Evolutionary conservation across 2,329 filamentous ascomycete genomes (phyloP), one percentile per base, ranked within the genome.

Genomic region (Colletotrichum euphorbiae): DNA sequence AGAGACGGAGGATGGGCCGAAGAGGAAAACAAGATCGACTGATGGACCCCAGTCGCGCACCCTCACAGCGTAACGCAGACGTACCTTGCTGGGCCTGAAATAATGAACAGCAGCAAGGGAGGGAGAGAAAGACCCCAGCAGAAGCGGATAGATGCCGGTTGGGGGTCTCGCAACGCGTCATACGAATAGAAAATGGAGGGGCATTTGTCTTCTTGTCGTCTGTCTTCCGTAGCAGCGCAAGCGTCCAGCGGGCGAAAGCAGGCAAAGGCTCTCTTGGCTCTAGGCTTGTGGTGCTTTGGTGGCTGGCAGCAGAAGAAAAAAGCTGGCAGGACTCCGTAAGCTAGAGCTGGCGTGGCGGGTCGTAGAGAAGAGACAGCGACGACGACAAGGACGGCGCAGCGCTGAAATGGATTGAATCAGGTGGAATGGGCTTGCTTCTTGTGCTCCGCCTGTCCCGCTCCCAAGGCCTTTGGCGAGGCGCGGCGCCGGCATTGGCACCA

Each of bases 361-460:
- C 7, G 28, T 13, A 17, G 46, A 28, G 15, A 43, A 15, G 24
- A 58, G 42, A 33, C 55, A 38, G n/a, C 31, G 15, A 28, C 11
- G 55, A 46, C 21, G 40, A 24, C 52, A 15, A 28, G 5, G 55
- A 46, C 40, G 55, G 17, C 13, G 36, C 28, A 19, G 43, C 48
- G 48, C 48, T 24, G 36, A 58, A 58, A 15, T 55, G 38, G 46
- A 40, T 36, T 31, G 36, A 65, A 68, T 55, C 61, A 43, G 46
- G 61, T 55, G 66, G 61, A 68, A 68, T 58, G 61, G 52, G 52
- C 48, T 56, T 64, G 52, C 61, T 66, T 68, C 66, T 68, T 68
- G 61, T 68, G 66, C 66, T 68, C 61, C 61, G 66, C 66, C 50
- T 68, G 61, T 65, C 61, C 65, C 66, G 65, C 65, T 64, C 28